phyloP scores from a whole-genome alignment of 1,284 basidiomycete genomes.

The Flammula alnicola region DNA sequence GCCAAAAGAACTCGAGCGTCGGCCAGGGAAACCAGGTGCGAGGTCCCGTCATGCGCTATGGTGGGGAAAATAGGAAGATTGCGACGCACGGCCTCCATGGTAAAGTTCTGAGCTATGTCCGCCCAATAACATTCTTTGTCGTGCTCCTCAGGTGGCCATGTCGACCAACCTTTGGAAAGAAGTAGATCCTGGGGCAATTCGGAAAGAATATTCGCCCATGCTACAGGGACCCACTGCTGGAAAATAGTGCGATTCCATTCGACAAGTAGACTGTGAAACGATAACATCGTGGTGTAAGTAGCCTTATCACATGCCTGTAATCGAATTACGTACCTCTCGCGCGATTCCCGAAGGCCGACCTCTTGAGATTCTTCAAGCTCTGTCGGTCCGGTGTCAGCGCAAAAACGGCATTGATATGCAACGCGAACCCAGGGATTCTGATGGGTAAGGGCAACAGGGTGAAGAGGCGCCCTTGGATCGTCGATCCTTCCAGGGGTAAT shows the following conservation, averaged over 20 bases:
- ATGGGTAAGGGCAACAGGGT: constrained; percentile 8
- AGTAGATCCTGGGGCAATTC: constrained; percentile 25
- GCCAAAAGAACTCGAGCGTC: constrained; percentile 9
- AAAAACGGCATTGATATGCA: constrained; percentile 40
- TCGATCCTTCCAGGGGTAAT: not conserved
- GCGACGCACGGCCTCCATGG: not conserved
- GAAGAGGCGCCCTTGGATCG: not conserved
- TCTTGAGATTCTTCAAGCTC: constrained; percentile 16
- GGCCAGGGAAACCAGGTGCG: not conserved
- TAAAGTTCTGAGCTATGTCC: not conserved
- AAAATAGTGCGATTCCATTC: constrained; percentile 48
- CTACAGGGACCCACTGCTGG: constrained; percentile 35
- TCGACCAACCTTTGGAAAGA: constrained; percentile 25
- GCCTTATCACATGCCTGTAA: too few species aligned
- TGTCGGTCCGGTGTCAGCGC: constrained; percentile 38
- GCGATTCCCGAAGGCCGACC: constrained; percentile 12
- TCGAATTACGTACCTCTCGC: constrained; percentile 22
- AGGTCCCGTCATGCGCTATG: not conserved
- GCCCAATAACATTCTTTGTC: constrained; percentile 14
- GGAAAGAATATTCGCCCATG: constrained; percentile 35
- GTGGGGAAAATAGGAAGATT: constrained; percentile 10
- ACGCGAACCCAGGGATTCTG: not conserved
- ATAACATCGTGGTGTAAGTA: constrained; percentile 19
- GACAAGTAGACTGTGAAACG: constrained; percentile 35
- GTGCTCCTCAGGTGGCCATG: constrained; percentile 36